A percentile compares a stretch with the other conserved stretches of the same genome.
Evolutionary conservation across 1,284 basidiomycete genomes (phyloP).

Genomic region (Sporisorium iseilematis-ciliati): DNA sequence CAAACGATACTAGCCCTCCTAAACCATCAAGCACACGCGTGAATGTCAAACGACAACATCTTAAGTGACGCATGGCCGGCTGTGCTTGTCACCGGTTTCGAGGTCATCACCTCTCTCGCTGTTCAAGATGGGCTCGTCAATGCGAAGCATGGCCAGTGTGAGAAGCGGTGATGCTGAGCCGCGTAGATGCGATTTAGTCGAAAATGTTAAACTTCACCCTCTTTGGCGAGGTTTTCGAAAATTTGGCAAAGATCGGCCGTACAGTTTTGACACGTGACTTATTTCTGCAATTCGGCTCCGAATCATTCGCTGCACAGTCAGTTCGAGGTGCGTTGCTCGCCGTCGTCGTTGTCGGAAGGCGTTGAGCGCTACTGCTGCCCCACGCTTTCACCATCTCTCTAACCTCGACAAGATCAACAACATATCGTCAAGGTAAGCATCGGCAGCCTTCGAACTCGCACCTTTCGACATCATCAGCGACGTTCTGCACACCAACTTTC

Average conservation of each 20-base stretch:
- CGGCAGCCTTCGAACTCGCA: constrained; percentile 5
- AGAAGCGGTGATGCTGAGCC: not conserved
- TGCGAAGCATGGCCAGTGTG: not conserved
- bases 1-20: too few relatives aligned
- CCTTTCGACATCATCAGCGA: constrained; percentile 19
- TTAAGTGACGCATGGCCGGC: not conserved
- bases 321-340: constrained; percentile 2
- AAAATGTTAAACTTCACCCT: too few relatives aligned
- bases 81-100: not conserved
- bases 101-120: not conserved
- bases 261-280: constrained; percentile 9
- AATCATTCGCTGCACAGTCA: not conserved
- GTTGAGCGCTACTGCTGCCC: not conserved
- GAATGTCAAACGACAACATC: not conserved
- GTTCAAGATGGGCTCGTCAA: not conserved
- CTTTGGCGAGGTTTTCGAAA: not conserved
- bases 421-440: constrained; percentile 52
- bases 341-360: constrained; percentile 6
- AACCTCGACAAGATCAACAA: constrained; percentile 43
- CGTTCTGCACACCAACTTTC: constrained; percentile 10
- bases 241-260: not conserved
- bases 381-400: constrained; percentile 39
- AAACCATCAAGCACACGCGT: not conserved
- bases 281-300: not conserved
- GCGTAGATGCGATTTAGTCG: too few relatives aligned